Conservation (phyloP, 2,329 filamentous ascomycete genomes). For the Hypoxylon rubiginosum region DNA sequence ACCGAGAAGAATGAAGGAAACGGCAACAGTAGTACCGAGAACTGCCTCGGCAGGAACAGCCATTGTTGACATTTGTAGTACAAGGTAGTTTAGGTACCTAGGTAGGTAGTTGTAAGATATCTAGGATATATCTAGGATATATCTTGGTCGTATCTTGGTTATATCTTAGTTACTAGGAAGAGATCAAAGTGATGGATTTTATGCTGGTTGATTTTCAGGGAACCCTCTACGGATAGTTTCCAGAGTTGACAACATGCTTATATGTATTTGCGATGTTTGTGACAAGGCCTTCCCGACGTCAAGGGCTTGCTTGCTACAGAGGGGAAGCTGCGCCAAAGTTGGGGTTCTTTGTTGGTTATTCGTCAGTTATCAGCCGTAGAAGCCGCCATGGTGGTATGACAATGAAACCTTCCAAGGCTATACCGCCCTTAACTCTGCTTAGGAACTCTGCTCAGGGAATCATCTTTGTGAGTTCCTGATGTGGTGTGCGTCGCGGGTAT, state of each 20-base stretch:
- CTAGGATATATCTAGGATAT: no score
- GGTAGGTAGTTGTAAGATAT: no score
- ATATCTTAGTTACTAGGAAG: background rate
- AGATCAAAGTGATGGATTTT: background rate
- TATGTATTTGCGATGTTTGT: slow-evolving; percentile 13
- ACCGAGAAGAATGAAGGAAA: slow-evolving; percentile 64
- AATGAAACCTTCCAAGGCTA: slow-evolving; percentile 22
- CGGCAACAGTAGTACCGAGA: slow-evolving; percentile 60
- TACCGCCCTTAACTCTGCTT: background rate
- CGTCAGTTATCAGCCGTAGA: slow-evolving; percentile 2
- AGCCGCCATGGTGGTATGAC: slow-evolving; percentile 27
- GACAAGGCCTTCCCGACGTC: slow-evolving; percentile 5
- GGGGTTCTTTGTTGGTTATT: slow-evolving; percentile 25
- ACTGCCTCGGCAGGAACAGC: slow-evolving; percentile 51
- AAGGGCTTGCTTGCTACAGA: slow-evolving; percentile 9
- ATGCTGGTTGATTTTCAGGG: background rate
- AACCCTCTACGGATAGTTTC: background rate
- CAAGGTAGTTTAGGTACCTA: no score
- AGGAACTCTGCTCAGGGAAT: slow-evolving; percentile 21
- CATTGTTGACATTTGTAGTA: slow-evolving; percentile 16
- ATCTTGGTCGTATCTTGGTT: background rate
- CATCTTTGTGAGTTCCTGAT: slow-evolving; percentile 22
- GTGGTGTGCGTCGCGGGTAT: slow-evolving; percentile 9
- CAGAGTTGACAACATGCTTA: slow-evolving; percentile 10
- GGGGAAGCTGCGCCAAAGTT: slow-evolving; percentile 10